Percentiles rank a stretch among this genome's conserved stretches.
Evolutionary conservation across 345 rosid genomes (phyloP).

Genomic region (Gossypioides kirkii): DNA sequence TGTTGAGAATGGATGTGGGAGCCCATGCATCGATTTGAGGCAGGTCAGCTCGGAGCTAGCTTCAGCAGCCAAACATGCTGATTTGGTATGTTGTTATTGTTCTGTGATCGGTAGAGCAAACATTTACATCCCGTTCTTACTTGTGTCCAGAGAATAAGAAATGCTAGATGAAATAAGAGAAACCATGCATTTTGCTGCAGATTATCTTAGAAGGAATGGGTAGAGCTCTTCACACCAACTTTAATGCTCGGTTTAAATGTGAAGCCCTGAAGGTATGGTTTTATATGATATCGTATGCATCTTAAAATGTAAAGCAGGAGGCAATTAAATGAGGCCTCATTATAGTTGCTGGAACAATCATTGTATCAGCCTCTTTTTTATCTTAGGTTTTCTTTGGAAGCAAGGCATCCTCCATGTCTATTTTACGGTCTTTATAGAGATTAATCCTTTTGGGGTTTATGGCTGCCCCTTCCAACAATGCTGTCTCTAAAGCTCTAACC

Average conservation of each 20-base stretch:
- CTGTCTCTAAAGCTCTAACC: too few relatives aligned
- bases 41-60: conserved; percentile 99
- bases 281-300: background rate
- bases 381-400: too few relatives aligned
- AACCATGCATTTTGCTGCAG: conserved; percentile 32
- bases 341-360: background rate
- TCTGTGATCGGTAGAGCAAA: conserved; percentile 89
- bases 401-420: too few relatives aligned
- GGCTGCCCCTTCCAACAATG: too few relatives aligned
- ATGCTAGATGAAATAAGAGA: background rate
- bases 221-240: conserved; percentile 90
- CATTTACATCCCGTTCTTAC: conserved; percentile 35
- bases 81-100: conserved; percentile 54
- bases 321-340: background rate
- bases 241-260: conserved; percentile 72
- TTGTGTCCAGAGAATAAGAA: background rate
- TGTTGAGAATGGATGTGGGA: conserved; percentile 98
- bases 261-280: conserved; percentile 60
- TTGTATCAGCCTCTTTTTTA: background rate
- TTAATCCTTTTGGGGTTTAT: too few relatives aligned
- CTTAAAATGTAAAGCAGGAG: background rate
- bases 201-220: conserved; percentile 98
- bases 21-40: conserved; percentile 95
- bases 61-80: conserved; percentile 87
- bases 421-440: too few relatives aligned